A percentile compares a stretch with the other conserved stretches of the same genome.
These are phyloP conservation scores for Aspergillus chevalieri DNA, from an alignment of 2,329 filamentous ascomycete species.

Conservation along the genomic window DNA sequence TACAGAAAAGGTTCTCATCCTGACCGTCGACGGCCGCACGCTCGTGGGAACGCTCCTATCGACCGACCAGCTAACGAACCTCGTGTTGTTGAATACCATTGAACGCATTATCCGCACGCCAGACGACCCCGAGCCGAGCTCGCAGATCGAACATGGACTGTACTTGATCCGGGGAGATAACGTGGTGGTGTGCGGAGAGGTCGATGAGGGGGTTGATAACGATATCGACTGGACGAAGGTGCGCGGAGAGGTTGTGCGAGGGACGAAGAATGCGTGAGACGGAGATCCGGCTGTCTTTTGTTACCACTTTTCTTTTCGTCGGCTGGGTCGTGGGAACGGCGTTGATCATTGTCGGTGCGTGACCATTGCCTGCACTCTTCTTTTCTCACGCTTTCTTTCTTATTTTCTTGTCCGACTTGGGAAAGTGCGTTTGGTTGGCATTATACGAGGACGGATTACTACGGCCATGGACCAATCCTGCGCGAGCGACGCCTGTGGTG, in stretches of 20 bases:
- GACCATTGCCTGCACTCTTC: background rate
- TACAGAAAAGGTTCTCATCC: constrained; percentile 81
- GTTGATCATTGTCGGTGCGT: too few species aligned
- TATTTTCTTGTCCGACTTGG: background rate
- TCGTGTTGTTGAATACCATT: constrained; percentile 75
- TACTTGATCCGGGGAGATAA: constrained; percentile 94
- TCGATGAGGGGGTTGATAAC: constrained; percentile 81
- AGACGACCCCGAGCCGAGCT: constrained; percentile 75
- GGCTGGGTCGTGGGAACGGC: background rate
- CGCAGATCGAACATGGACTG: constrained; percentile 74
- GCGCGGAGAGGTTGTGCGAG: constrained; percentile 73
- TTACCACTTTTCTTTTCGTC: background rate
- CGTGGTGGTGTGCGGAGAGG: constrained; percentile 79
- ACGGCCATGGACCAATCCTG: too few species aligned
- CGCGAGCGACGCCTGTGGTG: too few species aligned
- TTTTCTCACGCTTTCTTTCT: constrained; percentile 1
- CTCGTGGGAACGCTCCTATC: constrained; percentile 75
- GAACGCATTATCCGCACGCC: constrained; percentile 84
- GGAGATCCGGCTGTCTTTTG: background rate
- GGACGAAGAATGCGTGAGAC: constrained; percentile 68
- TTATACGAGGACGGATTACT: too few species aligned
- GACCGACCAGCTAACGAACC: constrained; percentile 86
- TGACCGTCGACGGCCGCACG: constrained; percentile 88
- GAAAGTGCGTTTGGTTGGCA: too few species aligned
- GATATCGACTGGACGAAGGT: constrained; percentile 93